phyloP scores from a whole-genome alignment of 176 grass and related monocot genomes.

The Hordeum marinum region DNA sequence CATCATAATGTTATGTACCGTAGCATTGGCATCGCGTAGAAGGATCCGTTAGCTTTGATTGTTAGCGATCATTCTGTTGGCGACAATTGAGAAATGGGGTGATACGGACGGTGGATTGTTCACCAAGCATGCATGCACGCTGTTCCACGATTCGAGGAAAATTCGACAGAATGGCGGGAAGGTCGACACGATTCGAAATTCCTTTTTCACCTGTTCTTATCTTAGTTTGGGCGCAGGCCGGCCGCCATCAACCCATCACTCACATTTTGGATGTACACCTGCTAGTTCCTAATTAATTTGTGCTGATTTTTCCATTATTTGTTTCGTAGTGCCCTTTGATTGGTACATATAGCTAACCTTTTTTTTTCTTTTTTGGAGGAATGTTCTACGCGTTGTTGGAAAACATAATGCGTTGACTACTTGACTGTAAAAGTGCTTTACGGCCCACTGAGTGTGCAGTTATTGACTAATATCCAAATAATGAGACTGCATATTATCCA shows the following conservation, averaged over 20 bases:
- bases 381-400: neutral
- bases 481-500: too few species aligned
- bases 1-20: neutral
- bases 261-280: neutral
- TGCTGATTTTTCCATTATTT: neutral
- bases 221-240: neutral
- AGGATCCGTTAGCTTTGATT: neutral
- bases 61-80: neutral
- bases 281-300: neutral
- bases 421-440: neutral
- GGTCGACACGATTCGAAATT: neutral
- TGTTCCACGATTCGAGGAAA: neutral
- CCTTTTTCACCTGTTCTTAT: neutral
- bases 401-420: neutral
- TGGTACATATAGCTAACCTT: conserved; percentile 3
- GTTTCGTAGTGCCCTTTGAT: neutral
- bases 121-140: neutral
- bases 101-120: neutral
- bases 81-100: neutral
- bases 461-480: neutral
- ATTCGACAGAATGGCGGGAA: neutral
- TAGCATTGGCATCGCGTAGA: conserved; percentile 17
- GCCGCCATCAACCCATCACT: neutral
- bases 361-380: neutral
- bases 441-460: neutral